Conservation (phyloP, 306 rosid species). For the Sophora flavescens region DNA sequence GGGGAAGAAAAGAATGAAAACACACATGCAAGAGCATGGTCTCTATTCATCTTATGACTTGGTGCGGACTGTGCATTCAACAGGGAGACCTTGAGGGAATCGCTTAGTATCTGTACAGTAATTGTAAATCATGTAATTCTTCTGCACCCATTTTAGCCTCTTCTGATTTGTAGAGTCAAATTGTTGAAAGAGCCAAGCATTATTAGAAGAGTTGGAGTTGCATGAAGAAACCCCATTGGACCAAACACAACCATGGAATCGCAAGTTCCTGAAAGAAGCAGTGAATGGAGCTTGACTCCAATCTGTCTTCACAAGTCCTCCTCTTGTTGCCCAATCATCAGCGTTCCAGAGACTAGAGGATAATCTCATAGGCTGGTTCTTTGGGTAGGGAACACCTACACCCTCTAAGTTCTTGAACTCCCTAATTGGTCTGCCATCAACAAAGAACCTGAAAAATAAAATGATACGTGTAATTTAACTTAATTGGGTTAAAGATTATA, state of each 20-base stretch:
- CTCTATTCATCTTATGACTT: slow-evolving; percentile 14
- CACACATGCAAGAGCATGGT: background rate
- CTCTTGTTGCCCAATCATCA: slow-evolving; percentile 83
- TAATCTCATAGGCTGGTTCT: slow-evolving; percentile 64
- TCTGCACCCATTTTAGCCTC: slow-evolving; percentile 70
- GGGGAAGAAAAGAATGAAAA: background rate
- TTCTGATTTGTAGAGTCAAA: slow-evolving; percentile 52
- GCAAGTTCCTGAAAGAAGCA: slow-evolving; percentile 62
- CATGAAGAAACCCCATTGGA: slow-evolving; percentile 59
- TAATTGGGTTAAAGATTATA: background rate
- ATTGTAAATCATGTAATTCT: slow-evolving; percentile 72
- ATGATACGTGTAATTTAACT: background rate
- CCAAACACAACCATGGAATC: slow-evolving; percentile 67
- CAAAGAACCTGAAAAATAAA: slow-evolving; percentile 52
- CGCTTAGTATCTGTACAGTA: slow-evolving; percentile 67
- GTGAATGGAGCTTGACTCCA: slow-evolving; percentile 74
- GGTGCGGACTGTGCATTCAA: slow-evolving; percentile 57
- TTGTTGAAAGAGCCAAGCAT: slow-evolving; percentile 58
- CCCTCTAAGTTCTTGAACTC: slow-evolving; percentile 73
- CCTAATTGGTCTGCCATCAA: slow-evolving; percentile 79
- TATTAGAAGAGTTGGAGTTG: slow-evolving; percentile 39
- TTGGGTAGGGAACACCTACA: slow-evolving; percentile 62
- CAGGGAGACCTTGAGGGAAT: slow-evolving; percentile 74
- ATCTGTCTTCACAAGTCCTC: slow-evolving; percentile 78
- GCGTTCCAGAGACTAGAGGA: slow-evolving; percentile 77